A percentile compares a stretch with the other conserved stretches of the same genome.
Evolutionary conservation across 768 basidiomycete species (phyloP).

Genomic region (Galerina marginata): DNA sequence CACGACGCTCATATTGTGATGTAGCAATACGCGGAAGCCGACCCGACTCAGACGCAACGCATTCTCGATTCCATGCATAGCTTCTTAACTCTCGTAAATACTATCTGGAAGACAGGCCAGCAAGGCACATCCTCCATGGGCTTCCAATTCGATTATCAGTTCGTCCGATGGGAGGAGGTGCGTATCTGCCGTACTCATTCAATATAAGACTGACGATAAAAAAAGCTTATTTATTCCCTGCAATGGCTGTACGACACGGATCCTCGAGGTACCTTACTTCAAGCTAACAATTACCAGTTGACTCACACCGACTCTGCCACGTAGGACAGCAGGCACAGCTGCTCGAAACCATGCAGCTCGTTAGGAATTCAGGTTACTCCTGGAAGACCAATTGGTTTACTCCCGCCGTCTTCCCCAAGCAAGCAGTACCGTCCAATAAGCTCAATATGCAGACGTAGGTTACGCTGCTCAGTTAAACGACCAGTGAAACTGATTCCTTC

Average conservation of each 20-base stretch:
- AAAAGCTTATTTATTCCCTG: slow-evolving; percentile 39
- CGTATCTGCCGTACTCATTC: not conserved
- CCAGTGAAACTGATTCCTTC: not conserved
- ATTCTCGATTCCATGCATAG: slow-evolving; percentile 45
- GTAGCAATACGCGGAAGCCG: slow-evolving; percentile 51
- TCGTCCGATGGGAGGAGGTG: slow-evolving; percentile 49
- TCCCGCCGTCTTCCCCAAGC: slow-evolving; percentile 40
- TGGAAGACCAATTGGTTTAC: slow-evolving; percentile 50
- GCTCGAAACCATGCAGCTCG: slow-evolving; percentile 47
- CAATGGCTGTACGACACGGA: slow-evolving; percentile 49
- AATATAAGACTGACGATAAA: not conserved
- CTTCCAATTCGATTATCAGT: slow-evolving; percentile 49
- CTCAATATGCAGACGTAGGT: slow-evolving; percentile 40
- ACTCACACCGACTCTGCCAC: not conserved
- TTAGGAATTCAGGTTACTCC: slow-evolving; percentile 41
- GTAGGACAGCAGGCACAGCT: slow-evolving; percentile 41
- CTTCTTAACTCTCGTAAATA: slow-evolving; percentile 39
- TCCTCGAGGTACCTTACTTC: slow-evolving; percentile 34
- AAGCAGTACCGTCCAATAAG: slow-evolving; percentile 29
- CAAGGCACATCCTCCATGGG: slow-evolving; percentile 42
- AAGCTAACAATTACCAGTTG: not conserved
- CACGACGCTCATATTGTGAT: not conserved
- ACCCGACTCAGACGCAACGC: slow-evolving; percentile 38
- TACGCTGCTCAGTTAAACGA: not conserved
- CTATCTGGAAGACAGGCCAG: slow-evolving; percentile 39